Base-by-base conservation (phyloP, 495 filamentous ascomycete genomes). In the Astrothelium macrocarpum region DNA sequence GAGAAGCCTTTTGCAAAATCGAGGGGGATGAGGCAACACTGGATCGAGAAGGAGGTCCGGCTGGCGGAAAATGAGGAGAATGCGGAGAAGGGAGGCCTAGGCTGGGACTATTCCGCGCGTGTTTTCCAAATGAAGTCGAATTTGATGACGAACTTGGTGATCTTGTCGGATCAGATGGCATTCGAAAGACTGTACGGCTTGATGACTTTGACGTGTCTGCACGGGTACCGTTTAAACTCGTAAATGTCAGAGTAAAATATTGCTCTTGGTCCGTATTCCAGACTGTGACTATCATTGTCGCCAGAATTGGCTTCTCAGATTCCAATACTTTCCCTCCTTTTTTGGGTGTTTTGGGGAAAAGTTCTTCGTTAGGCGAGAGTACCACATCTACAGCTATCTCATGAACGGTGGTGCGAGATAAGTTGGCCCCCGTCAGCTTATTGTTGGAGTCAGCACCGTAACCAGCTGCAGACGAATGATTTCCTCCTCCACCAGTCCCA, bases 241-340 rank as follows among this genome's bases (percentile, higher is more conserved):
- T 88, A 64, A 88, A 89, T 0, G 86, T 86, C 42, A 88, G 73
- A 2, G 84, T 87, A 66, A 81, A 88, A 70, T 82, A 87, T 23
- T 77, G 80, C 67, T 83, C 76, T 39, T 81, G 78, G 46, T 82
- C 81, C 25, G 86, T 73, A 31, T 78, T 77, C 83, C 84, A 89
- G 20, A 84, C 77, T 1, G 83, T 85, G 26, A 89, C 78, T 36
- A 87, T 85, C 86, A 88, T 86, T 68, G 82, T 85, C 2, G 85
- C 81, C 34, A 79, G 76, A 0, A 78, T 73, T 25, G 73, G 66
- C n/a, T 66, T 58, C 14, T 72, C 67, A 43, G 71, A 39, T 29
- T 63, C 36, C 18, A 61, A 63, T 62, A 70, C 65, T 62, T 67
- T 80, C 64, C 53, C 75, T 67, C 64, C 59, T 53, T 25, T 45